Percentiles rank a stretch among this genome's conserved stretches.
Conservation (phyloP, 352 stramenopile species). For the Pythium sukuiense region DNA sequence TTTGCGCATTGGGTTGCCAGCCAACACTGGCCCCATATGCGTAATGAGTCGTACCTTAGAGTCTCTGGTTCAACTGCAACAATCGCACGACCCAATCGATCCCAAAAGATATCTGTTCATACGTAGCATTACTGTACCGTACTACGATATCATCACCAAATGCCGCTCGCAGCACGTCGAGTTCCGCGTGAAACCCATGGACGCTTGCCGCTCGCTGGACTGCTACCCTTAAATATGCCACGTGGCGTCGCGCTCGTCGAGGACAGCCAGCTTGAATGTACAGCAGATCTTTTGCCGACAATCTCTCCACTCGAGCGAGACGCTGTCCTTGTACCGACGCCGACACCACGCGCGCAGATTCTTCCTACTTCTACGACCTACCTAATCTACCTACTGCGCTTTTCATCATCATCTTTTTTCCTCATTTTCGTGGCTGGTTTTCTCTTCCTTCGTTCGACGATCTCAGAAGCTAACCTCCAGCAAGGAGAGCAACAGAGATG, state of each 20-base stretch:
- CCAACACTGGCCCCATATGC: not conserved
- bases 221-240: conserved; percentile 15
- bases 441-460: conserved; percentile 9
- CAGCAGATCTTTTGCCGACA: no score
- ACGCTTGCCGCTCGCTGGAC: not conserved
- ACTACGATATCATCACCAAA: conserved; percentile 3
- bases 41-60: not conserved
- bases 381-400: conserved; percentile 31
- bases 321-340: not conserved
- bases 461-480: conserved; percentile 9
- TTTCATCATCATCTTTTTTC: conserved; percentile 26
- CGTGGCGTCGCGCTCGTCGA: not conserved
- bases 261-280: not conserved
- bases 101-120: not conserved
- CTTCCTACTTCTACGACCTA: conserved; percentile 29
- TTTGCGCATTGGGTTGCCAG: not conserved
- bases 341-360: conserved; percentile 24
- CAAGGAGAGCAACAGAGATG: conserved; percentile 8
- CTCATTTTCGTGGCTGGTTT: conserved; percentile 9
- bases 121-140: conserved; percentile 2
- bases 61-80: not conserved
- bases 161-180: not conserved
- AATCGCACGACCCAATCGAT: not conserved
- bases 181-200: not conserved
- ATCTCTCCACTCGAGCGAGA: not conserved